phyloP scores from a whole-genome alignment of 805 yeast species.

The Candida ovalis region DNA sequence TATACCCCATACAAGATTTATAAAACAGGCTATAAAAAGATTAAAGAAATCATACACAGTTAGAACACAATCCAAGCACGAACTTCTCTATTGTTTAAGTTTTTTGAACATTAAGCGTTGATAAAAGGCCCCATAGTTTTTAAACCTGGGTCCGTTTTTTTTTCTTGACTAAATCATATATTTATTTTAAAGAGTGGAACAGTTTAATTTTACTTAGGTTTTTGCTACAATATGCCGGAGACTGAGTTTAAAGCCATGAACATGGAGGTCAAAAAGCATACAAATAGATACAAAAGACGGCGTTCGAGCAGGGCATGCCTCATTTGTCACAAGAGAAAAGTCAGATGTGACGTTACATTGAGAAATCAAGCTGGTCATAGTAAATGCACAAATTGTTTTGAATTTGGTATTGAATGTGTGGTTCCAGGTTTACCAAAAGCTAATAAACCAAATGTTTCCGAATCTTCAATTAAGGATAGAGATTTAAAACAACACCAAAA shows the following conservation, averaged over 20 bases:
- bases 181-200: too few relatives aligned
- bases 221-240: background rate
- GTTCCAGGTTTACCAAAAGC: background rate
- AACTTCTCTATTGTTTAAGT: too few relatives aligned
- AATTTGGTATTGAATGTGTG: background rate
- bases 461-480: background rate
- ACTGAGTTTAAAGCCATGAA: background rate
- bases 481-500: background rate
- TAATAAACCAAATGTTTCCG: background rate
- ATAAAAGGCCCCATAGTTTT: too few relatives aligned
- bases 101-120: too few relatives aligned
- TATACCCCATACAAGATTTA: too few relatives aligned
- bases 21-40: too few relatives aligned
- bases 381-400: constrained; percentile 1
- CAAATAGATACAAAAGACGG: constrained; percentile 36
- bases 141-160: too few relatives aligned
- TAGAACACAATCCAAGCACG: too few relatives aligned
- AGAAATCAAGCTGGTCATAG: background rate
- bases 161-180: too few relatives aligned
- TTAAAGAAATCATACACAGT: too few relatives aligned
- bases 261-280: background rate
- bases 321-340: constrained; percentile 68
- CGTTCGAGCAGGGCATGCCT: constrained; percentile 66
- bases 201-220: too few relatives aligned
- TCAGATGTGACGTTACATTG: constrained; percentile 51